Conservation (phyloP, 208 protist species). For the Kentomonas sorsogonicus region DNA sequence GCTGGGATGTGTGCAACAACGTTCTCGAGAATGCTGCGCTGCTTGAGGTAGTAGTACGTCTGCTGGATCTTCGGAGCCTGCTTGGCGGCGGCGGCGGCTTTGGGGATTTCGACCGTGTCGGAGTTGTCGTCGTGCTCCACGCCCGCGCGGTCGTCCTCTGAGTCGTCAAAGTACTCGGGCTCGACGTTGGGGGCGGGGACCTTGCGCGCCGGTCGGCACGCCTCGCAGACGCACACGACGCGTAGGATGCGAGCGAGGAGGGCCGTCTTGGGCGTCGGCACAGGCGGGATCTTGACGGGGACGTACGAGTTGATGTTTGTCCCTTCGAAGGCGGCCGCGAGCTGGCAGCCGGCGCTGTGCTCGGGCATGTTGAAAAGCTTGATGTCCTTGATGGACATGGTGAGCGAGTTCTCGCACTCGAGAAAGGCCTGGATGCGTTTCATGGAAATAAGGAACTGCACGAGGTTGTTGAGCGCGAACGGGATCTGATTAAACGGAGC, state of each 20-base stretch:
- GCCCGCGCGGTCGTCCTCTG: too few relatives aligned
- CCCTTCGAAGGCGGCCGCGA: conserved; percentile 36
- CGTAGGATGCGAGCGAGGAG: conserved; percentile 13
- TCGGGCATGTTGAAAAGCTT: conserved; percentile 10
- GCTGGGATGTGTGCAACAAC: conserved; percentile 23
- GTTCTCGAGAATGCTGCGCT: conserved; percentile 32
- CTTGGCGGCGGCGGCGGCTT: too few relatives aligned
- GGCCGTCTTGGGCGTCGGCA: conserved; percentile 16
- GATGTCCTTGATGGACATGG: conserved; percentile 23
- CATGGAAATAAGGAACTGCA: conserved; percentile 76
- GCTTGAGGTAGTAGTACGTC: conserved; percentile 19
- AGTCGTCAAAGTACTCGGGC: too few relatives aligned
- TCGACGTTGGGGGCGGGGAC: too few relatives aligned
- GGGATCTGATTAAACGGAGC: conserved; percentile 75
- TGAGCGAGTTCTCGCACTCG: conserved; percentile 32
- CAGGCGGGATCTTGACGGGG: conserved; percentile 46
- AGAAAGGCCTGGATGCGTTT: conserved; percentile 67
- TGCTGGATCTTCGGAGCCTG: too few relatives aligned
- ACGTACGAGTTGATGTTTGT: conserved; percentile 46
- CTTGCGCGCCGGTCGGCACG: conserved; percentile 11
- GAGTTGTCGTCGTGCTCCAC: conserved; percentile 13
- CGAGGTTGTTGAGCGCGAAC: conserved; percentile 40
- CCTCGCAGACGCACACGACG: conserved; percentile 25
- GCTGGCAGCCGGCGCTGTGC: conserved; percentile 18
- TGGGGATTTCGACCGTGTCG: too few relatives aligned